Evolutionary conservation across 345 rosid species (phyloP).

Genomic region (Heritiera littoralis): DNA sequence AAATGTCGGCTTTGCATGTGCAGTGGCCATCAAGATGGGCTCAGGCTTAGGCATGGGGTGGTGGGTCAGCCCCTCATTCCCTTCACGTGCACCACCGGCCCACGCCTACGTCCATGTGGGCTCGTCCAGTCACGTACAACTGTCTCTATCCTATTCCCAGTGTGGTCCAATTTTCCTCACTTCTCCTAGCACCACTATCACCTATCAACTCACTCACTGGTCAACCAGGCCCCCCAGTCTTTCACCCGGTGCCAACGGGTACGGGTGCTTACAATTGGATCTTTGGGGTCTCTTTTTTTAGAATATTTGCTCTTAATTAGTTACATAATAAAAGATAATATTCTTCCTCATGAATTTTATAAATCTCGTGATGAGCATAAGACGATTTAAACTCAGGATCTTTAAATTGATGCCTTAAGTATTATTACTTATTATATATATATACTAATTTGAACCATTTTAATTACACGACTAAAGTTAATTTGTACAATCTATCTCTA

Average conservation of each 20-base stretch:
- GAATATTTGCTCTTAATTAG: no score
- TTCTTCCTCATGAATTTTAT: no score
- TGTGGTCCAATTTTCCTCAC: slow-evolving; percentile 35
- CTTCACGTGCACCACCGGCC: slow-evolving; percentile 56
- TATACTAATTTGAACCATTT: no score
- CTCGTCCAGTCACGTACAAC: slow-evolving; percentile 28
- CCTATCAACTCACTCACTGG: not conserved
- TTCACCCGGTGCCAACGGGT: not conserved
- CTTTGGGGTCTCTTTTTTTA: not conserved
- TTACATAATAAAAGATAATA: no score
- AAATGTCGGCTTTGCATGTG: slow-evolving; percentile 8
- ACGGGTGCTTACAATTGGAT: not conserved
- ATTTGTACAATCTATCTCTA: no score
- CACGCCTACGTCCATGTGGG: slow-evolving; percentile 37
- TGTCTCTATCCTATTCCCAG: not conserved
- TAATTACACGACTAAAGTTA: no score
- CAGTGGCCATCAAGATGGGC: slow-evolving; percentile 26
- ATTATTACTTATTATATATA: no score
- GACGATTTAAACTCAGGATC: no score
- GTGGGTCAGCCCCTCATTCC: slow-evolving; percentile 44
- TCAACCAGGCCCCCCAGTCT: not conserved
- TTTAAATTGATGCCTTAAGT: no score
- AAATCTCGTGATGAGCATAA: no score
- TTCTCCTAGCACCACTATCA: slow-evolving; percentile 18
- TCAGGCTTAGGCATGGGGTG: slow-evolving; percentile 28